Conservation (phyloP, 2,329 filamentous ascomycete species). For the Colletotrichum tamarilloi region DNA sequence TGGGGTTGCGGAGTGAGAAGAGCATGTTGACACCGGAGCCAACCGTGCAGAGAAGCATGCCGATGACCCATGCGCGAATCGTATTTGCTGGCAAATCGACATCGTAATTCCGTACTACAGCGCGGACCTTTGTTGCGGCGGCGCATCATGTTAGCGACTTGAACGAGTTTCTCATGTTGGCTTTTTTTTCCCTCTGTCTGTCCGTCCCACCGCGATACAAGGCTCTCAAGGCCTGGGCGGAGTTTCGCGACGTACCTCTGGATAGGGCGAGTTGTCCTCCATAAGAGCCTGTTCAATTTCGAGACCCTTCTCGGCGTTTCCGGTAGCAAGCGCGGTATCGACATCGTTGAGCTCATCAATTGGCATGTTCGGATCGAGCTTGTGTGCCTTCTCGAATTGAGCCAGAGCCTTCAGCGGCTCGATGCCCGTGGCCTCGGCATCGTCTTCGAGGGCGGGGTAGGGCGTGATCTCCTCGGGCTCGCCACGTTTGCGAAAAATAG, state of each 20-base stretch:
- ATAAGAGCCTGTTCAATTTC: conserved; percentile 68
- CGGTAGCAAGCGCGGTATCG: conserved; percentile 65
- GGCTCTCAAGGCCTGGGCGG: not conserved
- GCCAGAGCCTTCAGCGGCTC: conserved; percentile 60
- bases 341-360: conserved; percentile 71
- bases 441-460: conserved; percentile 51
- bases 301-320: conserved; percentile 66
- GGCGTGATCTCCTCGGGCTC: conserved; percentile 58
- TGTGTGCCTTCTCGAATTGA: conserved; percentile 69
- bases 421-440: conserved; percentile 52
- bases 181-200: not conserved
- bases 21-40: conserved; percentile 72
- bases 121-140: conserved; percentile 62
- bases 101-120: conserved; percentile 73
- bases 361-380: conserved; percentile 74
- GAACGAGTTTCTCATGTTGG: not conserved
- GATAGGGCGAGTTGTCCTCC: conserved; percentile 75
- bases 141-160: conserved; percentile 24
- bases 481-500: conserved; percentile 57
- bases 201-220: not conserved
- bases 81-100: conserved; percentile 74
- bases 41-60: conserved; percentile 69
- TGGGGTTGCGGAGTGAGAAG: conserved; percentile 69
- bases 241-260: conserved; percentile 60
- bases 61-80: conserved; percentile 72